These are phyloP conservation scores for Tetracladium setigerum DNA, from an alignment of 495 filamentous ascomycete species.

Conservation along the genomic window DNA sequence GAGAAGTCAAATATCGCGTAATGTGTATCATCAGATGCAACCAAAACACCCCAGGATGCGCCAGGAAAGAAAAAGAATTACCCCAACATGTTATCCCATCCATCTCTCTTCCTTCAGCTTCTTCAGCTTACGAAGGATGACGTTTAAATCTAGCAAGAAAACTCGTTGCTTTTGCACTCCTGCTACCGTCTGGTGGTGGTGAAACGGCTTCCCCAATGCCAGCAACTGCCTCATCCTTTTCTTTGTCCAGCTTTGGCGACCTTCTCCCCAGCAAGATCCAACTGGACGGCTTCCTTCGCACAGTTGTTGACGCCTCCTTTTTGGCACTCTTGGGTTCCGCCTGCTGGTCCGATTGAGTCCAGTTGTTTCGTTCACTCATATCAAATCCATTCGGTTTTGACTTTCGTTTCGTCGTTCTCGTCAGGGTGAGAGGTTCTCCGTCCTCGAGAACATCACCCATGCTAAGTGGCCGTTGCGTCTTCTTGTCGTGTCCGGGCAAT, in stretches of 20 bases:
- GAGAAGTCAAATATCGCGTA: too few relatives aligned
- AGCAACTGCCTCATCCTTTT: constrained; percentile 4
- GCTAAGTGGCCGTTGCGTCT: constrained; percentile 9
- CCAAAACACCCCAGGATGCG: too few relatives aligned
- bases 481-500: neutral
- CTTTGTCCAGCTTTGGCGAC: constrained; percentile 1
- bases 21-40: too few relatives aligned
- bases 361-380: constrained; percentile 16
- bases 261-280: constrained; percentile 14
- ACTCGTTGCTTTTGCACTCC: constrained; percentile 2
- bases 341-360: constrained; percentile 17
- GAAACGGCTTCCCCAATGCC: constrained; percentile 3
- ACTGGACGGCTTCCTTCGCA: constrained; percentile 11
- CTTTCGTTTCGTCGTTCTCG: neutral
- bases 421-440: neutral
- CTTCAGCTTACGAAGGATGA: neutral
- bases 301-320: constrained; percentile 7
- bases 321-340: neutral
- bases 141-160: constrained; percentile 17
- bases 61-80: too few relatives aligned
- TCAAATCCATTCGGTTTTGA: neutral
- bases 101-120: too few relatives aligned
- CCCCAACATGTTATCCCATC: too few relatives aligned
- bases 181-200: constrained; percentile 8
- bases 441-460: constrained; percentile 14